These are phyloP conservation scores for Penicillium simplicissimum DNA, from an alignment of 495 filamentous ascomycete genomes.

Conservation along the genomic window DNA sequence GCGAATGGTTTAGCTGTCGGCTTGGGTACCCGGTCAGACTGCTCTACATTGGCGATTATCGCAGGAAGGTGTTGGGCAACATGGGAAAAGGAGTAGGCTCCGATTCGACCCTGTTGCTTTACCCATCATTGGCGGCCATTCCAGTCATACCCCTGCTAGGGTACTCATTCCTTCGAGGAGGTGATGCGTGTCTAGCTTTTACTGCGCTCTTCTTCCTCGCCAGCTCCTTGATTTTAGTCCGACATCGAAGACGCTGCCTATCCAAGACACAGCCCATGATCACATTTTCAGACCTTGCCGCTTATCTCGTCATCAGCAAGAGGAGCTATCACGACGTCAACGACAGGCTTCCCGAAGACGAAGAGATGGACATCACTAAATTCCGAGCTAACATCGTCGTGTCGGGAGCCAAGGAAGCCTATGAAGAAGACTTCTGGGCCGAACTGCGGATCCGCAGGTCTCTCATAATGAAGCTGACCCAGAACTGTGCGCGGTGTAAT, in stretches of 20 bases:
- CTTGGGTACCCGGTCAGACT: constrained; percentile 68
- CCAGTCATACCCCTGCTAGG: no score
- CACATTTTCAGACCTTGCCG: no score
- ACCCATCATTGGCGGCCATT: constrained; percentile 68
- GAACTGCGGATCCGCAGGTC: constrained; percentile 50
- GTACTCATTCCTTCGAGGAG: no score
- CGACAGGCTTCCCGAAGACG: constrained; percentile 58
- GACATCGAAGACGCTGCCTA: no score
- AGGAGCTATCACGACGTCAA: constrained; percentile 65
- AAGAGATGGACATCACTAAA: constrained; percentile 70
- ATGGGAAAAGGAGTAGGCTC: no score
- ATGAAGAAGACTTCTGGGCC: constrained; percentile 87
- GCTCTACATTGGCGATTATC: constrained; percentile 67
- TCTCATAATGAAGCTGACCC: constrained; percentile 56
- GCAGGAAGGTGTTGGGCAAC: constrained; percentile 66
- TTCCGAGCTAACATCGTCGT: constrained; percentile 87
- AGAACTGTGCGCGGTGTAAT: constrained; percentile 77
- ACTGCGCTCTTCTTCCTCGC: no score
- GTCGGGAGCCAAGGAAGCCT: constrained; percentile 57
- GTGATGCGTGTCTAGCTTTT: no score
- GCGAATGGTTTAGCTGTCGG: constrained; percentile 70
- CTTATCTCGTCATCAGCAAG: no score
- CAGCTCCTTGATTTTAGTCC: no score
- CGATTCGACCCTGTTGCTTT: constrained; percentile 39
- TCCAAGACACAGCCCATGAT: no score